These are phyloP conservation scores for Ceratobasidium sp. DNA, from an alignment of 1,284 basidiomycete species.

Conservation along the genomic window DNA sequence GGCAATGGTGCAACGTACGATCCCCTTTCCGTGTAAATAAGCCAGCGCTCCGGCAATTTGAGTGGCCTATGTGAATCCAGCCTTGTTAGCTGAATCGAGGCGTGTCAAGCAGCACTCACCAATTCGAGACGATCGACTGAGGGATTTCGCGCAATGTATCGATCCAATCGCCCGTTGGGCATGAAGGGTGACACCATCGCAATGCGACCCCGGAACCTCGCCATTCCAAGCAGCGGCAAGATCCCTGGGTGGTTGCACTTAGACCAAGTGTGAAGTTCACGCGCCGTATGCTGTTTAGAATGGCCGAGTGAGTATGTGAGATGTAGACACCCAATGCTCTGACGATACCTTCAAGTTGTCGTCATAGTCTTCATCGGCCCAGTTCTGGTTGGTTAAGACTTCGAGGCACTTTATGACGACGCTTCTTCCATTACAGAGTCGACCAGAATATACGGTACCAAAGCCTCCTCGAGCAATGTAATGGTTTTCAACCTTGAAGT, in stretches of 20 bases:
- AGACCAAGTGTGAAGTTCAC: constrained; percentile 2
- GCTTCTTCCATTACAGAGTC: not conserved
- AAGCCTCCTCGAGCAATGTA: not conserved
- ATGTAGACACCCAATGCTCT: no score
- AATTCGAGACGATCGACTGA: not conserved
- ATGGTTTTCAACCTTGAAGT: not conserved
- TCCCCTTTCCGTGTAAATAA: not conserved
- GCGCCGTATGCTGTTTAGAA: not conserved
- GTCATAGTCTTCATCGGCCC: no score
- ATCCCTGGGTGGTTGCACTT: constrained; percentile 2
- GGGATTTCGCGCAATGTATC: not conserved
- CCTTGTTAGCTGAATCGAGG: not conserved
- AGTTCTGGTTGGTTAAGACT: no score
- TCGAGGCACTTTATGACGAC: constrained; percentile 16
- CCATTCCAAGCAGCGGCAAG: not conserved
- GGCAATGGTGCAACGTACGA: not conserved
- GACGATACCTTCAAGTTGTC: no score
- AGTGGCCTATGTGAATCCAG: no score
- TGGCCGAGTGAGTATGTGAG: no score
- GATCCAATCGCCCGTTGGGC: not conserved
- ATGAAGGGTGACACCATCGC: constrained; percentile 5
- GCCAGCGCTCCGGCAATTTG: not conserved
- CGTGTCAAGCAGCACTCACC: not conserved
- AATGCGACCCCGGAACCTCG: not conserved
- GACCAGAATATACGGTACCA: not conserved